phyloP scores from a whole-genome alignment of 495 filamentous ascomycete species.

The Penicillium pancosmium region DNA sequence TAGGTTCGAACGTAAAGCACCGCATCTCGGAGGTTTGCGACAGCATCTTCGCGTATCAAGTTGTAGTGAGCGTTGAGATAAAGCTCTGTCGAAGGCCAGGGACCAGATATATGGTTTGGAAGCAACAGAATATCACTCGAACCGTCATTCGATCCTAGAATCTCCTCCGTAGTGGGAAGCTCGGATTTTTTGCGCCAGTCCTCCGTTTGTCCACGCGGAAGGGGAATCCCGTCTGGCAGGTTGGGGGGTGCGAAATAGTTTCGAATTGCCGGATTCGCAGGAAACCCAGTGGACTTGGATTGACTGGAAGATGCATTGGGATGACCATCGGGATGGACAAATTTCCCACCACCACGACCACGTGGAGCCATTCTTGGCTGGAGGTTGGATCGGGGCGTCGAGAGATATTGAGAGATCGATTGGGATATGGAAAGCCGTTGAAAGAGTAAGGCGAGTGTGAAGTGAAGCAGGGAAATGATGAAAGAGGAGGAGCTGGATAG shows the following conservation, averaged over 20 bases:
- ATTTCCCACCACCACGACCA: neutral
- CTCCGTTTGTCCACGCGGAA: constrained; percentile 14
- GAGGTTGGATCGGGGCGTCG: no score
- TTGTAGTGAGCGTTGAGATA: constrained; percentile 68
- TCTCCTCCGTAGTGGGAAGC: constrained; percentile 47
- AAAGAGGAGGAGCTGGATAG: no score
- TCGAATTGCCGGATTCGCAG: constrained; percentile 34
- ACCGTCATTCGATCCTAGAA: constrained; percentile 33
- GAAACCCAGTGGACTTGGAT: neutral
- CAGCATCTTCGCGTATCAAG: constrained; percentile 65
- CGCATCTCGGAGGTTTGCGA: constrained; percentile 60
- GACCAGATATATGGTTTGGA: constrained; percentile 42
- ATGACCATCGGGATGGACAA: neutral
- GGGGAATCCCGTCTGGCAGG: neutral
- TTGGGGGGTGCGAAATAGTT: constrained; percentile 31
- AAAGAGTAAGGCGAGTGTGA: neutral
- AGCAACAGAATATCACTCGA: constrained; percentile 30
- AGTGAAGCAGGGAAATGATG: neutral
- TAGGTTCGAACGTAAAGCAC: constrained; percentile 50
- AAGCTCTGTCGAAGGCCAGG: constrained; percentile 50
- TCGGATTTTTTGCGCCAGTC: constrained; percentile 49
- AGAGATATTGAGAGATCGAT: no score
- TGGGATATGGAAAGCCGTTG: no score
- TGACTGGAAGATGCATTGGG: neutral
- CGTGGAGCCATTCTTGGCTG: no score